A percentile compares a stretch with the other conserved stretches of the same genome.
phyloP scores from a whole-genome alignment of 2,329 filamentous ascomycete genomes.

The Chaetomiaceae sp. region DNA sequence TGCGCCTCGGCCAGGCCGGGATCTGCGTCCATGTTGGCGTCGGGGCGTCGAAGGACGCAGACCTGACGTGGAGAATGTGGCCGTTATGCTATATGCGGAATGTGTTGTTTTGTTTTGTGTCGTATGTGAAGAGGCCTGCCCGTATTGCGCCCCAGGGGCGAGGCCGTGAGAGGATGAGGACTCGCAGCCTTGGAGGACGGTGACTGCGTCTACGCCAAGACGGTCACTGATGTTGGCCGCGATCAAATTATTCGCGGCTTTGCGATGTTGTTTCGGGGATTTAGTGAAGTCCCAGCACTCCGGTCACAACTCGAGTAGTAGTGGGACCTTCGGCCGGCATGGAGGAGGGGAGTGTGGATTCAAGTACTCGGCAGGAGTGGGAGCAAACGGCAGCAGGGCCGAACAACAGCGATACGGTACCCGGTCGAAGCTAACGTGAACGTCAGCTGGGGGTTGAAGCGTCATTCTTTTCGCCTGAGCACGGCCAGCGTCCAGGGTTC shows the following conservation, averaged over 20 bases:
- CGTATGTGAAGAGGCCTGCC: not conserved
- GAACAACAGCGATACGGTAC: constrained; percentile 11
- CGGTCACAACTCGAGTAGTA: constrained; percentile 2
- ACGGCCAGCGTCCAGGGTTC: constrained; percentile 5
- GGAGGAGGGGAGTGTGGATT: constrained; percentile 17
- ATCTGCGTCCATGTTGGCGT: constrained; percentile 11
- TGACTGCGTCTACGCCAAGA: not conserved
- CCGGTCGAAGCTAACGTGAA: constrained; percentile 16
- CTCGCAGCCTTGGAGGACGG: not conserved
- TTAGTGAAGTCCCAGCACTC: constrained; percentile 4
- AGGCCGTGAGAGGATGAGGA: not conserved
- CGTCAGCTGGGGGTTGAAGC: constrained; percentile 5
- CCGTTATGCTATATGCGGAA: not conserved
- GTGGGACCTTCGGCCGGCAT: constrained; percentile 8
- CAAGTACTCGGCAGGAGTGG: constrained; percentile 22
- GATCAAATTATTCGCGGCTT: not conserved
- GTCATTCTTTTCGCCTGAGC: constrained; percentile 13
- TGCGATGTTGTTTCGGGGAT: not conserved
- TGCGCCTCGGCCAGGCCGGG: constrained; percentile 3
- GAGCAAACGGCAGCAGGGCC: constrained; percentile 7
- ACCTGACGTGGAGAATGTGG: too few relatives aligned
- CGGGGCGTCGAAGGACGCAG: constrained; percentile 9
- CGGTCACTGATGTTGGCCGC: not conserved
- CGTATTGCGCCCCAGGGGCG: not conserved
- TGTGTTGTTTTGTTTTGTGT: not conserved